These are phyloP conservation scores for Ichthyophthirius multifiliis DNA, from an alignment of 169 alveolate genomes.

Conservation along the genomic window DNA sequence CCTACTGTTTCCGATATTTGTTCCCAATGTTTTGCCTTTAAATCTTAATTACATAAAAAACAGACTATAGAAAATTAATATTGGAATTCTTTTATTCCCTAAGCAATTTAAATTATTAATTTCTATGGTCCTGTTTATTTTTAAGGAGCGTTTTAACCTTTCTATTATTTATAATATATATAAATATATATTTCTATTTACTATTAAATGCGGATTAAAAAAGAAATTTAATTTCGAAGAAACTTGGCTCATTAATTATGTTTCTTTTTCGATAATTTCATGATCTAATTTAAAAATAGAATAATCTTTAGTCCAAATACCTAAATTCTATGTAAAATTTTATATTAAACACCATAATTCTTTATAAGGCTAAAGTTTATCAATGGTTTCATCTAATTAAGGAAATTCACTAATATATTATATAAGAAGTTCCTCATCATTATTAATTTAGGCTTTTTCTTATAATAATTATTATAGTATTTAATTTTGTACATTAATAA, in stretches of 20 bases:
- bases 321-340: constrained; percentile 26
- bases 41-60: constrained; percentile 83
- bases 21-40: constrained; percentile 88
- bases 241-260: constrained; percentile 40
- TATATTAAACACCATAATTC: constrained; percentile 70
- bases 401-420: constrained; percentile 63
- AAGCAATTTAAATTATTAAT: constrained; percentile 9
- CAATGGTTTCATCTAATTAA: constrained; percentile 53
- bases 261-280: constrained; percentile 71
- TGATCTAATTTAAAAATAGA: constrained; percentile 58
- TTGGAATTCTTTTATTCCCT: constrained; percentile 58
- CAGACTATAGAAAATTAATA: constrained; percentile 70
- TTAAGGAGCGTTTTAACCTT: constrained; percentile 42
- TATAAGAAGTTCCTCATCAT: constrained; percentile 60
- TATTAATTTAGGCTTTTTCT: constrained; percentile 66
- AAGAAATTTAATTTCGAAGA: constrained; percentile 42
- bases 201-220: neutral
- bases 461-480: constrained; percentile 46
- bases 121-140: constrained; percentile 44
- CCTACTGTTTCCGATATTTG: constrained; percentile 82
- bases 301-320: constrained; percentile 29
- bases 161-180: neutral
- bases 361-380: constrained; percentile 64
- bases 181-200: neutral
- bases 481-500: constrained; percentile 42